These are phyloP conservation scores for Acacia crassicarpa DNA, from an alignment of 306 rosid species.

Conservation along the genomic window DNA sequence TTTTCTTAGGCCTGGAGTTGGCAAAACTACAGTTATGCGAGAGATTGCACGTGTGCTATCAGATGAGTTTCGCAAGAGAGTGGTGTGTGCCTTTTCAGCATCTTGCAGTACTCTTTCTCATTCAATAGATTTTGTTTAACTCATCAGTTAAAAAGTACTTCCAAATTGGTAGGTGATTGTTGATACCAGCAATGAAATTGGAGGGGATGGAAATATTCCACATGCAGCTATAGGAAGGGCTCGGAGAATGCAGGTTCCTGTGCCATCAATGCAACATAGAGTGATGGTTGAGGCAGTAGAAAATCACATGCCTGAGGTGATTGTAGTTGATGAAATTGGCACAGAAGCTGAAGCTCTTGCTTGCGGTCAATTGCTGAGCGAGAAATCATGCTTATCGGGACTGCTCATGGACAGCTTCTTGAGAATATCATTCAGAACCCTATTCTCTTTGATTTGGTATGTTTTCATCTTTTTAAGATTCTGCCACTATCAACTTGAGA, in stretches of 20 bases:
- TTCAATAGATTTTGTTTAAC: conserved; percentile 7
- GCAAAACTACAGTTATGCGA: conserved; percentile 72
- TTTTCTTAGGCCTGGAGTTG: conserved; percentile 72
- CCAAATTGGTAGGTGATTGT: conserved; percentile 54
- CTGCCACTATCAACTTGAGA: neutral
- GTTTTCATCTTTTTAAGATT: conserved; percentile 36
- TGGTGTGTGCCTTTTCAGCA: conserved; percentile 45
- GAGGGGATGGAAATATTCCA: conserved; percentile 74
- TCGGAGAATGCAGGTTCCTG: conserved; percentile 70
- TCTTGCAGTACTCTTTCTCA: conserved; percentile 9
- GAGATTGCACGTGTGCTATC: conserved; percentile 69
- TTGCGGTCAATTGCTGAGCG: conserved; percentile 67
- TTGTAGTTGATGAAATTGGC: conserved; percentile 76
- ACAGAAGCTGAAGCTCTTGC: conserved; percentile 72
- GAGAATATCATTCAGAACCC: conserved; percentile 66
- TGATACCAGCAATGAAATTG: conserved; percentile 80
- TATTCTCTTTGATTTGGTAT: conserved; percentile 66
- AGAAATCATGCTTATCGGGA: conserved; percentile 75
- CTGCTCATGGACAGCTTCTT: conserved; percentile 67
- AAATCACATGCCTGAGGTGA: conserved; percentile 80
- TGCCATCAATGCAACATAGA: conserved; percentile 67
- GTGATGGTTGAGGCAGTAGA: conserved; percentile 80
- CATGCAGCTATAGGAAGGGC: conserved; percentile 74
- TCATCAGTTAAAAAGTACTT: conserved; percentile 23
- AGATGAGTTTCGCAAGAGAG: conserved; percentile 70